phyloP scores from a whole-genome alignment of 345 rosid genomes.

The Eucalyptus curtisii region DNA sequence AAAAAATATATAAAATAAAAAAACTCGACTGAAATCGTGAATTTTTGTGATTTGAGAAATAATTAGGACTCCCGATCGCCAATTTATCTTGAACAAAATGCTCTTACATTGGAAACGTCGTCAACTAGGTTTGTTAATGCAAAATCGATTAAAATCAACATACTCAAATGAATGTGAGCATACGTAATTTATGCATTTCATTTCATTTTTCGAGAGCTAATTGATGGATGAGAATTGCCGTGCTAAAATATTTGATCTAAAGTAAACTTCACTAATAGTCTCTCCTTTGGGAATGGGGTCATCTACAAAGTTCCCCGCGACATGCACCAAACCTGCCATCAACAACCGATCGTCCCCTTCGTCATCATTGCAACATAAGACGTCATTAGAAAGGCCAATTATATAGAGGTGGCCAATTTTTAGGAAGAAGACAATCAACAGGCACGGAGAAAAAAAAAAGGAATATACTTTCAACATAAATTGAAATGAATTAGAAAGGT shows the following conservation, averaged over 20 bases:
- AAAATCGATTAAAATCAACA: not conserved
- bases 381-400: not conserved
- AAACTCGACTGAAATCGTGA: not conserved
- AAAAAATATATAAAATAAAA: not conserved
- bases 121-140: not conserved
- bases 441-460: not conserved
- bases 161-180: not conserved
- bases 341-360: not conserved
- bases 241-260: not conserved
- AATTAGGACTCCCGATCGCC: not conserved
- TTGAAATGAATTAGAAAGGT: not conserved
- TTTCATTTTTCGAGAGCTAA: not conserved
- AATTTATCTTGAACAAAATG: not conserved
- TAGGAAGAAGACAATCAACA: not conserved
- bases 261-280: slow-evolving; percentile 5
- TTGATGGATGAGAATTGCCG: not conserved
- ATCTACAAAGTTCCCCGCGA: slow-evolving; percentile 3
- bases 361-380: not conserved
- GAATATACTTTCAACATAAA: not conserved
- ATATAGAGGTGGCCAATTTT: not conserved
- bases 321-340: slow-evolving; percentile 4
- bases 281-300: slow-evolving; percentile 4
- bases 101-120: not conserved
- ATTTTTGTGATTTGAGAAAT: not conserved
- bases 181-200: not conserved